Evolutionary conservation across 108 stramenopile genomes (phyloP).

Genomic region (Mediolabrus comicus): DNA sequence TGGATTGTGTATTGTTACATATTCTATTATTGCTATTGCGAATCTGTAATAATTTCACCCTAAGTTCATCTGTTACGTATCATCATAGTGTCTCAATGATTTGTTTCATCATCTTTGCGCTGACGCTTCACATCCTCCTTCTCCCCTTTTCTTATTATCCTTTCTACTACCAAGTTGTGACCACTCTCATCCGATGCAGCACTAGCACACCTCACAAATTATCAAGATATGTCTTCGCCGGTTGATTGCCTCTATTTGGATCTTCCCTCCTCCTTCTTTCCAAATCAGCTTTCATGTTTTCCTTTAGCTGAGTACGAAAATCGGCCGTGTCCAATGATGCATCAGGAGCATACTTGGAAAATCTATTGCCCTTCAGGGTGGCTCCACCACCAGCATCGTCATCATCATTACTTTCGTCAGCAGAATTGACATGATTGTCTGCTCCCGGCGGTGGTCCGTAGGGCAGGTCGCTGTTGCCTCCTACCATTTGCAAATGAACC

Average conservation of each 20-base stretch:
- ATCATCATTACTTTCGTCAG: not conserved
- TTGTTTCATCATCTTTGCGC: too few relatives aligned
- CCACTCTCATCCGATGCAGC: too few relatives aligned
- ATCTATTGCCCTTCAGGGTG: constrained; percentile 32
- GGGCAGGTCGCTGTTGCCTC: not conserved
- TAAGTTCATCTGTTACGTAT: too few relatives aligned
- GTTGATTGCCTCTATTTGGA: constrained; percentile 51
- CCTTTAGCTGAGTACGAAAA: constrained; percentile 40
- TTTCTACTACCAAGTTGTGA: too few relatives aligned
- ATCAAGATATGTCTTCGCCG: constrained; percentile 44
- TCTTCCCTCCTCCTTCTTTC: constrained; percentile 36
- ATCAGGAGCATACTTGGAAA: constrained; percentile 43
- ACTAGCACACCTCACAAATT: constrained; percentile 29
- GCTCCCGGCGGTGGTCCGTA: not conserved
- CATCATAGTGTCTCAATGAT: too few relatives aligned
- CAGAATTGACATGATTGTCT: not conserved
- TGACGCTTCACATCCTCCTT: too few relatives aligned
- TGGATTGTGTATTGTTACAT: too few relatives aligned
- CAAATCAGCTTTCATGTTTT: constrained; percentile 53
- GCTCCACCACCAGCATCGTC: constrained; percentile 4
- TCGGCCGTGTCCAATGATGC: constrained; percentile 32
- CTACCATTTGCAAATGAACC: not conserved
- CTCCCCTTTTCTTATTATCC: not conserved
- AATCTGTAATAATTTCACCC: too few relatives aligned
- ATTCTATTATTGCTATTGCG: too few relatives aligned